Conservation (phyloP, 73 alveolate species). For the Paraurostyla sp. region DNA sequence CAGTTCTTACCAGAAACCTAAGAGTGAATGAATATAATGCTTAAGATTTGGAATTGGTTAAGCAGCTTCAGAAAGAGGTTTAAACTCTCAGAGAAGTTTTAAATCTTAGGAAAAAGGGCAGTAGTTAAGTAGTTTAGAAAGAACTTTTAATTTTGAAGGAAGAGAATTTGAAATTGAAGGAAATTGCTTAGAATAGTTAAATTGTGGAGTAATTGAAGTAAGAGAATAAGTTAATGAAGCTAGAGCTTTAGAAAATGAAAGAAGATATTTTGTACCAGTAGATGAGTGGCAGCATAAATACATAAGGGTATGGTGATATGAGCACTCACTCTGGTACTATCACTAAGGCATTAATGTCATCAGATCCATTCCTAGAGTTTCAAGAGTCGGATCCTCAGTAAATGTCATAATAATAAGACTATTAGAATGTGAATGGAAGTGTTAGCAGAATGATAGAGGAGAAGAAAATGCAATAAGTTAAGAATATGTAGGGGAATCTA, state of each 20-base stretch:
- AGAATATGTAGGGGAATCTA: constrained; percentile 3
- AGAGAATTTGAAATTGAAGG: constrained; percentile 81
- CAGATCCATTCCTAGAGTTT: constrained; percentile 36
- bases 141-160: constrained; percentile 71
- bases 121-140: constrained; percentile 68
- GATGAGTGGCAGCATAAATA: neutral
- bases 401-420: neutral
- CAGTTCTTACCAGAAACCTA: constrained; percentile 62
- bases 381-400: constrained; percentile 11
- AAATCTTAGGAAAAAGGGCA: constrained; percentile 79
- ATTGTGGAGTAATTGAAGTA: constrained; percentile 75
- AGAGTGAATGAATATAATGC: constrained; percentile 77
- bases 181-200: constrained; percentile 66
- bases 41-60: constrained; percentile 65
- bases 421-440: neutral
- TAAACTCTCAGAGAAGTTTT: constrained; percentile 79
- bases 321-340: neutral
- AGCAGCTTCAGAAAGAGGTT: constrained; percentile 77
- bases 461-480: constrained; percentile 24
- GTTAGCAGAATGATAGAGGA: neutral
- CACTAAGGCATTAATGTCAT: neutral
- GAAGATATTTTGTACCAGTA: too few species aligned
- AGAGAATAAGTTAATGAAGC: constrained; percentile 82
- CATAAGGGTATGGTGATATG: neutral
- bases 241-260: constrained; percentile 67